Evolutionary conservation across 306 rosid species (phyloP), one percentile per base, ranked within the genome.

Genomic region (Cucurbita maxima): DNA sequence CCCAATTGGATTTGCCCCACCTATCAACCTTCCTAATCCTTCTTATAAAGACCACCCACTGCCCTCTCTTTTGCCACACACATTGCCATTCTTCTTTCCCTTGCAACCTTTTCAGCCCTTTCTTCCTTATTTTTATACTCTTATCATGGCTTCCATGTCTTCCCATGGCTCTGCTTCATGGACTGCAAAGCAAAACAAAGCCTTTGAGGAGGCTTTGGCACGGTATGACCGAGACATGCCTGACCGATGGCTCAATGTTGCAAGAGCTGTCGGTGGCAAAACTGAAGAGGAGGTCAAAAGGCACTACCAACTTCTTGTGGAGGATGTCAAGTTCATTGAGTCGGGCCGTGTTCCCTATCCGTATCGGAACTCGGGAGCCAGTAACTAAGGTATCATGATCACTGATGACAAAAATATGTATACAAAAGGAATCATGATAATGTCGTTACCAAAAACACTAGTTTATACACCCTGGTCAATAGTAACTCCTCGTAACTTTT

Each of bases 181-280:
- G 87, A 80, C 87, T 6, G 74, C 78, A 22, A 72, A 75, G 36
- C 78, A 83, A 79, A 80, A 80, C 82, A 83, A 83, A 45, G 41
- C 52, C 36, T 80, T 83, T 51, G 82, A 83, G 22, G 76, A 43
- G 38, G 87, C 87, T 15, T 76, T 83, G 34, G 84, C 87, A 67
- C 20, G 71, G 74, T 78, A 78, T 22, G 87, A 83, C 55, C 76
- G 76, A 52, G 84, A 83, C 62, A 83, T 82, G 14, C 82, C 84
- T 8, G 82, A 83, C 9, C 41, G 87, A 76, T 83, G 87, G 87
- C 62, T 71, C 7, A 83, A 83, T 73, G 84, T 83, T 56, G 84
- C 87, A 48, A 80, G 55, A 51, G 80, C 80, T 22, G 77, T 80
- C 1, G 86, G 84, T 19, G 75, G 55, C 4, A 80, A 83, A 58